These are phyloP conservation scores for Cercospora berteroae DNA, from an alignment of 2,329 filamentous ascomycete genomes.

Conservation along the genomic window DNA sequence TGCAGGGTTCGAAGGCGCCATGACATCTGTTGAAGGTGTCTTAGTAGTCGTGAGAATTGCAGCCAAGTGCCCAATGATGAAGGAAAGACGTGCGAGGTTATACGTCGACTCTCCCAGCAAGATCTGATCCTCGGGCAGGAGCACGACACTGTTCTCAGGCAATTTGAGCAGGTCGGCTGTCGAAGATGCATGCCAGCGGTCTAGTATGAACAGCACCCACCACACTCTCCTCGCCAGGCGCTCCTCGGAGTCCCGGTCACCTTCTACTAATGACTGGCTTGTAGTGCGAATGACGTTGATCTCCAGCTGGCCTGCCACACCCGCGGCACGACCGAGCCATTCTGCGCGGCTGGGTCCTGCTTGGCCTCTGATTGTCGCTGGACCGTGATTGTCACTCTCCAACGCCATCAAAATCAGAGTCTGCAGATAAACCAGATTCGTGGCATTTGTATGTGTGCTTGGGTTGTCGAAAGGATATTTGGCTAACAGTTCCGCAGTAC, in stretches of 20 bases:
- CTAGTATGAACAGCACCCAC: constrained; percentile 70
- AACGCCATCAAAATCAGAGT: constrained; percentile 65
- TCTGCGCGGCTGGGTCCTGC: constrained; percentile 50
- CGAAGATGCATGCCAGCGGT: constrained; percentile 71
- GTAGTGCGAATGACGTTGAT: constrained; percentile 52
- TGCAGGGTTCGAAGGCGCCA: constrained; percentile 43
- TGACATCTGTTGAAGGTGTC: constrained; percentile 45
- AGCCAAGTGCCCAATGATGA: constrained; percentile 58
- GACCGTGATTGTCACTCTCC: constrained; percentile 60
- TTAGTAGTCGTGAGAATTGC: constrained; percentile 48
- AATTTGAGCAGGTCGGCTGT: constrained; percentile 63
- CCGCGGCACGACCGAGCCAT: constrained; percentile 64
- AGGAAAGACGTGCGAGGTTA: constrained; percentile 62
- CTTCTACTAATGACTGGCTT: constrained; percentile 44
- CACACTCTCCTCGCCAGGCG: constrained; percentile 64
- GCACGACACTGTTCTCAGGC: constrained; percentile 60
- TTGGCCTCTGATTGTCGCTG: constrained; percentile 47
- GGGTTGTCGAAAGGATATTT: constrained; percentile 48
- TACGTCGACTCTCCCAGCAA: constrained; percentile 64
- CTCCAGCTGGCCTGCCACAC: constrained; percentile 63
- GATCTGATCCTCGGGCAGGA: constrained; percentile 58
- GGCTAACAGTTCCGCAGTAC: constrained; percentile 45
- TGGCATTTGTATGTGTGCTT: constrained; percentile 41
- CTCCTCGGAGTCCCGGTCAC: constrained; percentile 60
- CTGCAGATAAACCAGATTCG: constrained; percentile 61